A percentile compares a stretch with the other conserved stretches of the same genome.
These are phyloP conservation scores for Ceriops zippeliana DNA, from an alignment of 345 rosid species.

Conservation along the genomic window DNA sequence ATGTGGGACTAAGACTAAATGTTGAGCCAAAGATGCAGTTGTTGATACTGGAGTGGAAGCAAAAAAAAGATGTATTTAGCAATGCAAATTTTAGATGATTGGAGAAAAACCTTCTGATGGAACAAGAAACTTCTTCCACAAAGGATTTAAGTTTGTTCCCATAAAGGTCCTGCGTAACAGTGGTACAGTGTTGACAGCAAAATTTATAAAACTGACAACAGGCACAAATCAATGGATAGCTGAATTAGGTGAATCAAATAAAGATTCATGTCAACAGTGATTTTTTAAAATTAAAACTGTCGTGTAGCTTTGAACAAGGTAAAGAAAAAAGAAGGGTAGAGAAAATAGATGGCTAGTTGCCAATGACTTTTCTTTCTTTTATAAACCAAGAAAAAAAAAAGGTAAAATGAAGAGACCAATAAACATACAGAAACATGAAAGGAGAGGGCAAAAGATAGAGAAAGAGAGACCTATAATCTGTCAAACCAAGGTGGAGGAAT, in stretches of 20 bases:
- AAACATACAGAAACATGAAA: no score
- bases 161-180: conserved; percentile 65
- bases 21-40: no score
- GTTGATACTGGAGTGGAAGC: background rate
- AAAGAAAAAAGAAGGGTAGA: background rate
- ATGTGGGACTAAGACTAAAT: no score
- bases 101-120: conserved; percentile 59
- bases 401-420: no score
- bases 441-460: conserved; percentile 3
- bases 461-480: conserved; percentile 69
- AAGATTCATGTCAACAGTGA: conserved; percentile 6
- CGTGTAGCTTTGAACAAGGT: background rate
- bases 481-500: conserved; percentile 74
- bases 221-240: background rate
- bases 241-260: background rate
- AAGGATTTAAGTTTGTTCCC: conserved; percentile 81
- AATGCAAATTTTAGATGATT: background rate
- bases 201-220: no score
- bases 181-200: conserved; percentile 10
- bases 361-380: background rate
- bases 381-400: no score
- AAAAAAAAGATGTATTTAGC: background rate
- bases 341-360: background rate
- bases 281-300: background rate
- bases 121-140: conserved; percentile 74